These are phyloP conservation scores for Nannochloropsis salina DNA, from an alignment of 108 stramenopile genomes.

Conservation along the genomic window DNA sequence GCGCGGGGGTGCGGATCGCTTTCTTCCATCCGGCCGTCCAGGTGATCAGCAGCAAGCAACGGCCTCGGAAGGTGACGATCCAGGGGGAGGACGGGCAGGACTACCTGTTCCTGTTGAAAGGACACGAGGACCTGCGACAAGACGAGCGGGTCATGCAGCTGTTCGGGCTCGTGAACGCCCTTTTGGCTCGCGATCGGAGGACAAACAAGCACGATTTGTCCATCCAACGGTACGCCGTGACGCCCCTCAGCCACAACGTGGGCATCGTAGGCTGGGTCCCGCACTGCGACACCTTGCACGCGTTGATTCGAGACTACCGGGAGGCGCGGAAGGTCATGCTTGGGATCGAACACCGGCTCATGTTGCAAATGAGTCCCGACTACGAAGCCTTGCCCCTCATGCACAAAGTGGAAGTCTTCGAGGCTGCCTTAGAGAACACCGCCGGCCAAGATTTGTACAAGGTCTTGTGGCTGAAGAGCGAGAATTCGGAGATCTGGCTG, in stretches of 20 bases:
- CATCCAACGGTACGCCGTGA: conserved; percentile 90
- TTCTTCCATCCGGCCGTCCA: conserved; percentile 70
- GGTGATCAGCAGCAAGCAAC: conserved; percentile 95
- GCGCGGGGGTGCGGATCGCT: conserved; percentile 78
- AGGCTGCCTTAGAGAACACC: conserved; percentile 72
- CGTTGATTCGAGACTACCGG: conserved; percentile 86
- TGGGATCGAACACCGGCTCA: conserved; percentile 80
- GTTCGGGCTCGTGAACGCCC: conserved; percentile 95
- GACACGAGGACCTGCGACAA: conserved; percentile 97
- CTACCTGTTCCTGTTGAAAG: conserved; percentile 97
- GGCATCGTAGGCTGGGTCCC: conserved; percentile 99
- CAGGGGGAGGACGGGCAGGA: conserved; percentile 90
- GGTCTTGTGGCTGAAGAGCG: conserved; percentile 91
- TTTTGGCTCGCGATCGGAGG: conserved; percentile 82
- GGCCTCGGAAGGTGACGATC: conserved; percentile 91
- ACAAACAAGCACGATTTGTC: conserved; percentile 85
- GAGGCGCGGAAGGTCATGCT: conserved; percentile 73
- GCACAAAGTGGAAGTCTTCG: conserved; percentile 97
- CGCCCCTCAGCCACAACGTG: conserved; percentile 88
- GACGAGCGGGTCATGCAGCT: conserved; percentile 99
- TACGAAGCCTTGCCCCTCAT: conserved; percentile 87
- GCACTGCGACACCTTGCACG: conserved; percentile 93
- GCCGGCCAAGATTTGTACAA: conserved; percentile 86
- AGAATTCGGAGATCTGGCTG: conserved; percentile 93
- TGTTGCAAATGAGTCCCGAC: conserved; percentile 75